Conservation (phyloP, 2,329 filamentous ascomycete species). For the Epichloe glyceriae region DNA sequence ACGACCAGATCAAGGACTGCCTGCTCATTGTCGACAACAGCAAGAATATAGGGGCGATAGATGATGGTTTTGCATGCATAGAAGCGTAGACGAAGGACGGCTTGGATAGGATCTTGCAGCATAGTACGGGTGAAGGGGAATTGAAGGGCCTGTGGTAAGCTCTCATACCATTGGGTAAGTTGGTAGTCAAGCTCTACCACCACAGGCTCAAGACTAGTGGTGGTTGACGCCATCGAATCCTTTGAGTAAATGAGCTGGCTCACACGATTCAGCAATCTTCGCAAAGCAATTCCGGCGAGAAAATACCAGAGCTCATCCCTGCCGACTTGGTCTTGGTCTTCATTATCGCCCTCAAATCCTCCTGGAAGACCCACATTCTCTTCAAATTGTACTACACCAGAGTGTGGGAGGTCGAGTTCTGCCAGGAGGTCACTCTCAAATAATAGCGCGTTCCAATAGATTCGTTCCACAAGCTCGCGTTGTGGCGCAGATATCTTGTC, state of each 20-base stretch:
- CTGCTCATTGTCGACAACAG: constrained; percentile 66
- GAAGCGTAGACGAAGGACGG: constrained; percentile 65
- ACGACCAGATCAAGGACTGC: constrained; percentile 59
- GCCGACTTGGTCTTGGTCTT: constrained; percentile 39
- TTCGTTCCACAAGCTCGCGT: constrained; percentile 59
- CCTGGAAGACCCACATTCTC: constrained; percentile 67
- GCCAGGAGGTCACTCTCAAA: constrained; percentile 72
- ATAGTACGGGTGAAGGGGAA: constrained; percentile 60
- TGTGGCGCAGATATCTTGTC: constrained; percentile 57
- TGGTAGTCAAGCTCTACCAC: constrained; percentile 73
- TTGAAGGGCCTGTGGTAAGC: constrained; percentile 58
- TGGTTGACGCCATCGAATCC: constrained; percentile 56
- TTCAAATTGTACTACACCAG: constrained; percentile 70
- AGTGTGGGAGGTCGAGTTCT: constrained; percentile 70
- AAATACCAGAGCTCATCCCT: constrained; percentile 80
- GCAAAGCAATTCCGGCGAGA: constrained; percentile 66
- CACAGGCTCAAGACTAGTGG: constrained; percentile 56
- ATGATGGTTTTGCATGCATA: constrained; percentile 81
- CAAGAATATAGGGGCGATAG: constrained; percentile 70
- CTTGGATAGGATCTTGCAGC: constrained; percentile 62
- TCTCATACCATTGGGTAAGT: constrained; percentile 75
- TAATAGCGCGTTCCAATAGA: constrained; percentile 74
- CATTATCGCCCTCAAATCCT: constrained; percentile 61
- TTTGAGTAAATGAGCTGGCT: constrained; percentile 71
- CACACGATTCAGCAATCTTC: constrained; percentile 63